Conservation (phyloP, 768 basidiomycete species). For the Tricholoma bakamatsutake region DNA sequence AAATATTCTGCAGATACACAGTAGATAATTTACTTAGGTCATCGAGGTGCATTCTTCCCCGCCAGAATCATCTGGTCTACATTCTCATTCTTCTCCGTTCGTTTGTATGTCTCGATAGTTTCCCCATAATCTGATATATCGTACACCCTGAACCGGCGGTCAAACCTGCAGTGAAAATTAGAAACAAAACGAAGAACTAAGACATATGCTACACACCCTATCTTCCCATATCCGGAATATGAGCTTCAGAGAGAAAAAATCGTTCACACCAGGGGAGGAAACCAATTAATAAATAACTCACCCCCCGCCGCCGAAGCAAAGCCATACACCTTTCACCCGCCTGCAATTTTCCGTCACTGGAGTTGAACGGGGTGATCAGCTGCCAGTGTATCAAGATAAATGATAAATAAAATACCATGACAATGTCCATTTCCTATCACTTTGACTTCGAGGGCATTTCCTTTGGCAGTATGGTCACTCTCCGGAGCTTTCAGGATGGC, state of each 20-base stretch:
- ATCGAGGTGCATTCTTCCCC: conserved; percentile 41
- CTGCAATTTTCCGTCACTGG: conserved; percentile 86
- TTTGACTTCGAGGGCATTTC: conserved; percentile 66
- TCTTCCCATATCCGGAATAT: conserved; percentile 75
- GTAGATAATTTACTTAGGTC: conserved; percentile 2
- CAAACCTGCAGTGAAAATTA: conserved; percentile 50
- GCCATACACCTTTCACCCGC: conserved; percentile 82
- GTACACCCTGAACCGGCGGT: conserved; percentile 86
- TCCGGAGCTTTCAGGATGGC: conserved; percentile 70
- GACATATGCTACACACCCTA: conserved; percentile 48
- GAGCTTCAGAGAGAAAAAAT: conserved; percentile 38
- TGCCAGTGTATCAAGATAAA: not conserved
- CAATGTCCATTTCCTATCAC: conserved; percentile 88
- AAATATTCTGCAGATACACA: conserved; percentile 1
- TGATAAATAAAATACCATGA: conserved; percentile 46
- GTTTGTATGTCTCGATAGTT: conserved; percentile 84
- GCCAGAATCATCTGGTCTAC: conserved; percentile 59
- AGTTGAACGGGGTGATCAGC: not conserved
- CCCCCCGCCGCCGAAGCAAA: conserved; percentile 87
- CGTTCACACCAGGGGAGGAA: not conserved
- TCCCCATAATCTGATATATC: conserved; percentile 88
- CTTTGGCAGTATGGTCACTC: conserved; percentile 51
- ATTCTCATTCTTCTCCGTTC: conserved; percentile 64
- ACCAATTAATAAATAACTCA: conserved; percentile 26
- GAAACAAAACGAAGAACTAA: not conserved